Percentiles rank a stretch among this genome's conserved stretches.
Conservation (phyloP, 1,284 basidiomycete genomes). For the Cutaneotrichosporon arboriforme region DNA sequence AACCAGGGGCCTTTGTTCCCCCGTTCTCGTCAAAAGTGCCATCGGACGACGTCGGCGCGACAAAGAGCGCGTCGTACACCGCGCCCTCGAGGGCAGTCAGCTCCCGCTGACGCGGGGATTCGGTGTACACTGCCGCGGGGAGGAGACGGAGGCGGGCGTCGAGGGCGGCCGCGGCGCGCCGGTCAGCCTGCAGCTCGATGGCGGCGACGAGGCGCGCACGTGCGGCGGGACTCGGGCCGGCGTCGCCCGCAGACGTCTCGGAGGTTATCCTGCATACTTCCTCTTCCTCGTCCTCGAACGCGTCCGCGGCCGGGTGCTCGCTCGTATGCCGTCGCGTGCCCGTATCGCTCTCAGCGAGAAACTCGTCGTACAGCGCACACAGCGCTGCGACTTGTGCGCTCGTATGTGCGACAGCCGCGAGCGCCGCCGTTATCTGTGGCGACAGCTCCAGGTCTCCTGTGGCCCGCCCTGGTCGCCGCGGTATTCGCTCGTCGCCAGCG, state of each 20-base stretch:
- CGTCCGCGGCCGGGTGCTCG: constrained; percentile 1
- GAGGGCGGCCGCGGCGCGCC: constrained; percentile 6
- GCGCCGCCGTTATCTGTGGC: background rate
- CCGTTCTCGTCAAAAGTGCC: too few relatives aligned
- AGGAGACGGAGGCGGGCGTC: constrained; percentile 28
- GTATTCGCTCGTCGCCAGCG: background rate
- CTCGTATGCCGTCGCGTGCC: background rate
- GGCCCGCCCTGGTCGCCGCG: too few relatives aligned
- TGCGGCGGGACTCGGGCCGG: too few relatives aligned
- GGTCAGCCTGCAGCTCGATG: background rate
- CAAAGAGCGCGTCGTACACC: constrained; percentile 21
- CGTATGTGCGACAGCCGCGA: background rate
- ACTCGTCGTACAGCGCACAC: background rate
- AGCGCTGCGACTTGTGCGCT: constrained; percentile 2
- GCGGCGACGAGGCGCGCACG: background rate
- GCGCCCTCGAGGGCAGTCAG: constrained; percentile 34
- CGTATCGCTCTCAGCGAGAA: constrained; percentile 6
- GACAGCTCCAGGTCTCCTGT: too few relatives aligned
- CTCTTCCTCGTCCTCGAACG: constrained; percentile 7
- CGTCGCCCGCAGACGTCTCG: background rate
- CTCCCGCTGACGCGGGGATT: constrained; percentile 33
- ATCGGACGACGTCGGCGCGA: background rate
- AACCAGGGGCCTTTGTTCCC: too few relatives aligned
- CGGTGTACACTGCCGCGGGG: constrained; percentile 24
- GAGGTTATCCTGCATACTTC: background rate